phyloP scores from a whole-genome alignment of 805 yeast species.

The Candida railenensis region DNA sequence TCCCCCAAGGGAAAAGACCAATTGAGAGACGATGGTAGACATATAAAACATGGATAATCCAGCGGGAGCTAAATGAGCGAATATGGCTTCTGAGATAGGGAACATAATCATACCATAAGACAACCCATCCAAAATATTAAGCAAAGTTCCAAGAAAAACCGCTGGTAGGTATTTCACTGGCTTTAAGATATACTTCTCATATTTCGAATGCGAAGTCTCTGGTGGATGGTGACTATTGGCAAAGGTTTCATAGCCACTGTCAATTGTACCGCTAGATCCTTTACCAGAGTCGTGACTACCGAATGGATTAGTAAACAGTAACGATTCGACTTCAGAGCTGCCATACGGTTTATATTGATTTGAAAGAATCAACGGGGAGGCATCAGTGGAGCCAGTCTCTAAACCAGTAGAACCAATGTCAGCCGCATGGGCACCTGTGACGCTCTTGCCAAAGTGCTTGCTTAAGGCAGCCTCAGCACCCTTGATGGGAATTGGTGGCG shows the following conservation, averaged over 20 bases:
- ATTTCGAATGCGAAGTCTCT: constrained; percentile 6
- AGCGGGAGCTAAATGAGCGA: constrained; percentile 76
- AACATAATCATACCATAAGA: constrained; percentile 98
- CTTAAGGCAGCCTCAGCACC: constrained; percentile 5
- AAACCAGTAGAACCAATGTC: too few species aligned
- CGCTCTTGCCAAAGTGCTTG: constrained; percentile 2
- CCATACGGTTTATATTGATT: constrained; percentile 1
- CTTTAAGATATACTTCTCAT: constrained; percentile 16
- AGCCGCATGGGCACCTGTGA: neutral
- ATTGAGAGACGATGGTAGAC: constrained; percentile 85
- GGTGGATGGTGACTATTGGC: constrained; percentile 3
- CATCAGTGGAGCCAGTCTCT: neutral
- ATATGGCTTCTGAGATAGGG: constrained; percentile 80
- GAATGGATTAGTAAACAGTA: constrained; percentile 2
- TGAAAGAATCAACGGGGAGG: constrained; percentile 1
- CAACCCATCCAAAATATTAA: constrained; percentile 88
- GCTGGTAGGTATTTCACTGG: constrained; percentile 66
- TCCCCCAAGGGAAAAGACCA: constrained; percentile 86
- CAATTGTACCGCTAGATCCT: constrained; percentile 3
- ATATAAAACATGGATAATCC: constrained; percentile 94
- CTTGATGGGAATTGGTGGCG: constrained; percentile 22
- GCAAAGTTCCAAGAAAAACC: constrained; percentile 77
- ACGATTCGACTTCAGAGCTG: neutral
- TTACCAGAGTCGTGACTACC: constrained; percentile 4
- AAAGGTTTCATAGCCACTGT: neutral